Evolutionary conservation across 192 early-diverging fungal genomes (phyloP).

Genomic region (Lunasporangiospora selenospora): DNA sequence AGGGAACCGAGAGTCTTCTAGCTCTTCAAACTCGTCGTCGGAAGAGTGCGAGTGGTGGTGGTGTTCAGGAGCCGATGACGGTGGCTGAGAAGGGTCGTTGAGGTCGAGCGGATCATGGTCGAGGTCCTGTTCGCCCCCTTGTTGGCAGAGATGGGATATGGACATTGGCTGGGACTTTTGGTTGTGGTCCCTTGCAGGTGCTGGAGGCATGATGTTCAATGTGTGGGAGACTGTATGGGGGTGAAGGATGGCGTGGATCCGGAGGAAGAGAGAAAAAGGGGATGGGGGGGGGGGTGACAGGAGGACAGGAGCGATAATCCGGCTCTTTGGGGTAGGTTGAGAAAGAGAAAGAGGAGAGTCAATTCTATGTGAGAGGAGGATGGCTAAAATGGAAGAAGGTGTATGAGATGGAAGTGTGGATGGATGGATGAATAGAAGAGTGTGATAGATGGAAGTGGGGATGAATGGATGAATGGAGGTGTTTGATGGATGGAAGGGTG

Average conservation of each 20-base stretch:
- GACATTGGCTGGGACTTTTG: constrained; percentile 48
- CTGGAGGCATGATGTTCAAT: constrained; percentile 31
- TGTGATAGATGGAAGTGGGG: no score
- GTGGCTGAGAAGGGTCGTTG: no score
- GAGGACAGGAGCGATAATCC: background rate
- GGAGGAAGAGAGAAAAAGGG: background rate
- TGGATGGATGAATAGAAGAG: background rate
- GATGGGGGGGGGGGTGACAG: background rate
- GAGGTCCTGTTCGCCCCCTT: constrained; percentile 24
- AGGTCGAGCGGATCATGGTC: constrained; percentile 41
- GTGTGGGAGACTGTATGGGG: background rate
- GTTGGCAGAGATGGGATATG: constrained; percentile 46
- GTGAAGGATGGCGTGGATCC: background rate
- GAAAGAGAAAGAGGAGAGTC: no score
- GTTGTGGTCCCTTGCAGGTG: constrained; percentile 26
- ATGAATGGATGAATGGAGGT: no score
- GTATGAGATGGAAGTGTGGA: background rate
- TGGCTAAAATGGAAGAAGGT: background rate
- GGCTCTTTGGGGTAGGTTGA: no score
- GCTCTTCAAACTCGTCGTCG: constrained; percentile 47
- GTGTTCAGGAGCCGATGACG: no score
- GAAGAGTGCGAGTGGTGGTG: constrained; percentile 26
- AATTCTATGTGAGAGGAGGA: background rate
- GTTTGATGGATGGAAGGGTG: no score
- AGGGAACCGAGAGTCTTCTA: constrained; percentile 31